Percentiles rank a stretch among this genome's conserved stretches.
phyloP scores from a whole-genome alignment of 495 filamentous ascomycete genomes.

The Penicillium cosmopolitanum region DNA sequence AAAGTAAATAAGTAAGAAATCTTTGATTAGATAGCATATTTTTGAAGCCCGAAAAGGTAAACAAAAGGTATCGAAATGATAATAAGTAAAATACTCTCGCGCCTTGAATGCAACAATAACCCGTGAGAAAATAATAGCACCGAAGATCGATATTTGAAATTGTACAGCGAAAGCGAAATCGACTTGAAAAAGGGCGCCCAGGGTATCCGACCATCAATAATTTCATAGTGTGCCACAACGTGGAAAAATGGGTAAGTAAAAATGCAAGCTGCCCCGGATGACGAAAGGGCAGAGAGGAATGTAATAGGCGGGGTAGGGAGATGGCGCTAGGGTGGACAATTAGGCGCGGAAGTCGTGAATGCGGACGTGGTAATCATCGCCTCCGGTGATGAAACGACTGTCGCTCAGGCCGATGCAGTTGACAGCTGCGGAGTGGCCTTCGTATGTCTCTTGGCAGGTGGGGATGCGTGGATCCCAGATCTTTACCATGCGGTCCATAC shows the following conservation, averaged over 20 bases:
- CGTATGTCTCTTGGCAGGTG: constrained; percentile 87
- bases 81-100: background rate
- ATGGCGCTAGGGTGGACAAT: constrained; percentile 1
- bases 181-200: background rate
- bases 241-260: background rate
- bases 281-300: constrained; percentile 1
- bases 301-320: background rate
- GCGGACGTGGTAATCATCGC: constrained; percentile 89
- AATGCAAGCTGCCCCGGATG: constrained; percentile 7
- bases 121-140: background rate
- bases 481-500: constrained; percentile 94
- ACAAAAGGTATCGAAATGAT: background rate
- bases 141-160: background rate
- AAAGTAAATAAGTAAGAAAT: background rate
- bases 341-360: constrained; percentile 78
- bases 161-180: background rate
- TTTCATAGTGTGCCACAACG: background rate
- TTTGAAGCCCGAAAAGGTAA: background rate
- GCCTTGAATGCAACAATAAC: background rate
- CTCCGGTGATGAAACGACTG: constrained; percentile 81
- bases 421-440: constrained; percentile 87
- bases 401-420: constrained; percentile 91
- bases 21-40: background rate
- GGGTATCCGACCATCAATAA: constrained; percentile 6
- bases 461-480: constrained; percentile 94